Percentiles rank a stretch among this genome's conserved stretches.
Conservation (phyloP, 1,139 yeast genomes). For the Fermentozyma sake region DNA sequence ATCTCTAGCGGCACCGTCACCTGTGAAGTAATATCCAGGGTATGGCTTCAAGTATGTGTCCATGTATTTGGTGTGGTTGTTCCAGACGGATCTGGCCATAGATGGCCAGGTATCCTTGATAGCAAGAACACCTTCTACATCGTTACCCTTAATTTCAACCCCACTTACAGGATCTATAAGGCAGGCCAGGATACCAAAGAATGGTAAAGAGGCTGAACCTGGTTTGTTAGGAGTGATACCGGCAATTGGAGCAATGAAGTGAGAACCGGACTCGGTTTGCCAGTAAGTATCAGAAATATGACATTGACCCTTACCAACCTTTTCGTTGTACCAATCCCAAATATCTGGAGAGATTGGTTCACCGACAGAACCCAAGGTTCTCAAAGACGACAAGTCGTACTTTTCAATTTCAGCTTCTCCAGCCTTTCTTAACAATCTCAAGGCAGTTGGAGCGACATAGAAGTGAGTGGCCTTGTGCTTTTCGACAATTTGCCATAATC, state of each 20-base stretch:
- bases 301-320: constrained; percentile 85
- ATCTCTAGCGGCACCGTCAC: constrained; percentile 98
- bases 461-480: constrained; percentile 93
- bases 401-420: constrained; percentile 82
- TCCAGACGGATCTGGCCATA: constrained; percentile 95
- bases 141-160: constrained; percentile 76
- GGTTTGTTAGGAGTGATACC: constrained; percentile 96
- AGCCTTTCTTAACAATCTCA: constrained; percentile 90
- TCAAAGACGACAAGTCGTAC: constrained; percentile 83
- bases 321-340: constrained; percentile 97
- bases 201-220: constrained; percentile 94
- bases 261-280: constrained; percentile 99
- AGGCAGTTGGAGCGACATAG: constrained; percentile 97
- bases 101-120: constrained; percentile 93
- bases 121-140: constrained; percentile 95
- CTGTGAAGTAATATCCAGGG: constrained; percentile 96
- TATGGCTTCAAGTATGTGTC: constrained; percentile 94
- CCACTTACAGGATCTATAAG: constrained; percentile 93
- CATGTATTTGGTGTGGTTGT: constrained; percentile 82
- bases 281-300: constrained; percentile 93
- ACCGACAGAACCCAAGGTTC: constrained; percentile 97
- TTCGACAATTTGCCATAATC: constrained; percentile 95
- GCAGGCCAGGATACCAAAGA: constrained; percentile 88
- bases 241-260: constrained; percentile 91
- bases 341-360: constrained; percentile 98